Evolutionary conservation across 2,329 filamentous ascomycete genomes (phyloP), one percentile per base, ranked within the genome.

Genomic region (Trichoderma brevicompactum): DNA sequence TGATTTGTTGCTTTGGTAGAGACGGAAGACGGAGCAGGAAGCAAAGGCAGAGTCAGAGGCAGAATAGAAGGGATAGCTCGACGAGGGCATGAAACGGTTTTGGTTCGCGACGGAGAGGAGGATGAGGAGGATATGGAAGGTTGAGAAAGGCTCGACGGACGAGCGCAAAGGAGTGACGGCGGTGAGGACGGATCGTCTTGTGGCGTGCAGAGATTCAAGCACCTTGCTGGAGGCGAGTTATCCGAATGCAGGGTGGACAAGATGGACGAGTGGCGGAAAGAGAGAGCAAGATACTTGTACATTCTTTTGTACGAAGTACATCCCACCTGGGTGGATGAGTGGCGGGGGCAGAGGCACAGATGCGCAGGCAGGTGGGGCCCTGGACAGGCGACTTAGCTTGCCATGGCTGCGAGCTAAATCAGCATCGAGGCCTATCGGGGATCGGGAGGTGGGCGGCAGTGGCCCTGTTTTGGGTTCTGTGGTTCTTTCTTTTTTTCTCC

Each of bases 321-420:
- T 62, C 48, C 28, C 44, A 60, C 43, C 40, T 44, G 59, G 49
- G 49, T 62, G 59, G 58, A 49, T 49, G 58, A 44, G 59, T 43
- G 50, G 59, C 50, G 49, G 59, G 55, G 43, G 55, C 52, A 55
- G 44, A 60, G 46, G 56, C 56, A 60, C 58, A 52, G 50, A 53
- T 36, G 52, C 17, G 28, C 52, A 59, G 49, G 49, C 23, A 43
- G 38, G 59, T 54, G 59, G 59, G 32, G 38, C 36, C 17, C 17
- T n/a, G 32, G 36, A 41, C 52, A 54, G 36, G 52, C 34, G 28
- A 53, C 59, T 43, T 28, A 28, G 23, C 23, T 28, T 28, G 23
- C 23, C 23, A 28, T 62, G 59, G 61, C 61, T 59, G 61, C 61
- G 53, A 59, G 61, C 61, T 64, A 64, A 62, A 62, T 62, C 59